Evolutionary conservation across 352 stramenopile genomes (phyloP).

Genomic region (Globisporangium nodosum): DNA sequence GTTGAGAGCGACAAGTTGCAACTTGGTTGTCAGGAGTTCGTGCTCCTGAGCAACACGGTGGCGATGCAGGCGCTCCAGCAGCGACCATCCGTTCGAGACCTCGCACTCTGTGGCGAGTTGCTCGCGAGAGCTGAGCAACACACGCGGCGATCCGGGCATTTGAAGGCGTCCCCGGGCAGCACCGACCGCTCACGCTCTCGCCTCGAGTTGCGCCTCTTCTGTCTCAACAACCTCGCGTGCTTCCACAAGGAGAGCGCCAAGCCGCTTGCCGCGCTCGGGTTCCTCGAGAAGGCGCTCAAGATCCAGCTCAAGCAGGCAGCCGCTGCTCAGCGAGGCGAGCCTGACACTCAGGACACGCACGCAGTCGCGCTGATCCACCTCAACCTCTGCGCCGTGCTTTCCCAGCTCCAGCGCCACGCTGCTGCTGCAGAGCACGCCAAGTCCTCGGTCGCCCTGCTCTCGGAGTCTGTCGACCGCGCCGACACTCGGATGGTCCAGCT

Average conservation of each 20-base stretch:
- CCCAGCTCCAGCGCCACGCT: constrained; percentile 39
- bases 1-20: constrained; percentile 36
- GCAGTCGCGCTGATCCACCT: constrained; percentile 45
- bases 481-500: constrained; percentile 17
- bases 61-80: constrained; percentile 43
- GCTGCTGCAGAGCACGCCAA: constrained; percentile 42
- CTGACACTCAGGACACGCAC: constrained; percentile 1
- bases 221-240: constrained; percentile 67
- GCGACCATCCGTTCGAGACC: not conserved
- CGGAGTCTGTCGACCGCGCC: not conserved
- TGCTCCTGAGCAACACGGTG: constrained; percentile 52
- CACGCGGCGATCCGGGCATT: constrained; percentile 35
- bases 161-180: constrained; percentile 18
- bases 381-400: constrained; percentile 60
- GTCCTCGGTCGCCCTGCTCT: constrained; percentile 28
- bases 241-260: constrained; percentile 39
- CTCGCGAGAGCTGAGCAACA: constrained; percentile 47
- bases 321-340: not conserved
- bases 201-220: constrained; percentile 35
- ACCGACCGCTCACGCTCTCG: constrained; percentile 19
- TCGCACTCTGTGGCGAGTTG: constrained; percentile 21
- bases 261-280: constrained; percentile 32
- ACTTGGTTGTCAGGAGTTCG: constrained; percentile 53
- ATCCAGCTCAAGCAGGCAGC: constrained; percentile 30
- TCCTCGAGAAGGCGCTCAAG: constrained; percentile 40